Evolutionary conservation across 2,329 filamentous ascomycete genomes (phyloP).

Genomic region (Stenocarpella maydis): DNA sequence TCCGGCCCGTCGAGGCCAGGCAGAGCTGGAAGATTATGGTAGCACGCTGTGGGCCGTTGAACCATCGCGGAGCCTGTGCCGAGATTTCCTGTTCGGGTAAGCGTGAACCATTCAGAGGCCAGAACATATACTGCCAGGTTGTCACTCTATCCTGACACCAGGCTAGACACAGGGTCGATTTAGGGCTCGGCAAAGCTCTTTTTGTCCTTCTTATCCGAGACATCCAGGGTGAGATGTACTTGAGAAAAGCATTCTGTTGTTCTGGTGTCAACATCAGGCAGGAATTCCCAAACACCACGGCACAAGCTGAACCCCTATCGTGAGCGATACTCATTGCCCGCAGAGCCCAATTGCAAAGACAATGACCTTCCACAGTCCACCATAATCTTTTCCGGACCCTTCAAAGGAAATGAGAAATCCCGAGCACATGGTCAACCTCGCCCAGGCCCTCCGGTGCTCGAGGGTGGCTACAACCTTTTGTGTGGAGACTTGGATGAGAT

Average conservation of each 20-base stretch:
- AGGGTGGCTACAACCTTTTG: constrained; percentile 8
- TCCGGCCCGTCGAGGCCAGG: constrained; percentile 7
- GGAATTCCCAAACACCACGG: background rate
- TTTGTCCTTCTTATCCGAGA: background rate
- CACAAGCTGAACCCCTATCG: background rate
- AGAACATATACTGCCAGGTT: background rate
- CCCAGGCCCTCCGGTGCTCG: background rate
- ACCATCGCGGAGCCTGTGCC: constrained; percentile 30
- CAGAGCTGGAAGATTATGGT: background rate
- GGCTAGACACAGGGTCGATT: background rate
- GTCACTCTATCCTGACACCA: background rate
- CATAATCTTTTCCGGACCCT: background rate
- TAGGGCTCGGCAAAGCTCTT: background rate
- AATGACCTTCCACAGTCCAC: constrained; percentile 26
- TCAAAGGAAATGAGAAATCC: background rate
- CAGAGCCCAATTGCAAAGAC: constrained; percentile 24
- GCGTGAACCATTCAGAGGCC: background rate
- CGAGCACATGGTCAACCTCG: background rate
- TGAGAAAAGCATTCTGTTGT: background rate
- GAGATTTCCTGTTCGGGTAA: constrained; percentile 33
- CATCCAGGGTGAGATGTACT: background rate
- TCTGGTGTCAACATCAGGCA: background rate
- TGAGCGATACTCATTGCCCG: background rate
- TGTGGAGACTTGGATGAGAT: constrained; percentile 11
- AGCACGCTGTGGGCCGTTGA: constrained; percentile 1